These are phyloP conservation scores for Keithomyces neogunnii DNA, from an alignment of 2,329 filamentous ascomycete genomes.

Conservation along the genomic window DNA sequence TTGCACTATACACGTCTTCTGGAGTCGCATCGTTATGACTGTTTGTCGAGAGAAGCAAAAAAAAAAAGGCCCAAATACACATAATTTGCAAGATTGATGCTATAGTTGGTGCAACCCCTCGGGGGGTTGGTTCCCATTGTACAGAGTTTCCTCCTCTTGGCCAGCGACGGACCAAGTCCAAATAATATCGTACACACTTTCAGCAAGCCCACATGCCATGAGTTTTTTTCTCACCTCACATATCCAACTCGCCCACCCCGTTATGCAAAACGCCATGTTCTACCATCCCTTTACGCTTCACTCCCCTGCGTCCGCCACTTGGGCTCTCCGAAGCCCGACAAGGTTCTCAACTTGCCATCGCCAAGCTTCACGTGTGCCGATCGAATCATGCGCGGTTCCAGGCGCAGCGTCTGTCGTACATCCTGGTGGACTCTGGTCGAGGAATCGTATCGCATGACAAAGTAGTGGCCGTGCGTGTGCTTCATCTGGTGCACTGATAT, in stretches of 20 bases:
- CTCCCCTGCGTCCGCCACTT: constrained; percentile 35
- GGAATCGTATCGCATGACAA: constrained; percentile 92
- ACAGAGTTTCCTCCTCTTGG: too few species aligned
- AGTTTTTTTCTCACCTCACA: background rate
- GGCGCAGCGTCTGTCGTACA: constrained; percentile 64
- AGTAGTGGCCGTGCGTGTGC: constrained; percentile 87
- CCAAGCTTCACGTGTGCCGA: constrained; percentile 83
- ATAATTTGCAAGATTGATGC: background rate
- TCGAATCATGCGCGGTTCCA: constrained; percentile 87
- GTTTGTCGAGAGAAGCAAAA: background rate
- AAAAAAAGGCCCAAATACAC: background rate
- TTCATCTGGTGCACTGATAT: constrained; percentile 72
- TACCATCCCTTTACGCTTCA: constrained; percentile 17
- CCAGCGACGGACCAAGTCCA: background rate
- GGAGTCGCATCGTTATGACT: too few species aligned
- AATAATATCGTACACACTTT: constrained; percentile 1
- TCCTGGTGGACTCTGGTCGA: constrained; percentile 64
- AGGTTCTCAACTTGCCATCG: constrained; percentile 44
- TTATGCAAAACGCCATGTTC: background rate
- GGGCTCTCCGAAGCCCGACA: constrained; percentile 40
- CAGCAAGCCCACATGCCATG: background rate
- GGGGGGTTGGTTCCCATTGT: too few species aligned
- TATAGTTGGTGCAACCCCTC: too few species aligned
- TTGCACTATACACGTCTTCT: background rate
- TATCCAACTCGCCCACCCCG: background rate